Evolutionary conservation across 345 rosid species (phyloP).

Genomic region (Dipteronia sinensis): DNA sequence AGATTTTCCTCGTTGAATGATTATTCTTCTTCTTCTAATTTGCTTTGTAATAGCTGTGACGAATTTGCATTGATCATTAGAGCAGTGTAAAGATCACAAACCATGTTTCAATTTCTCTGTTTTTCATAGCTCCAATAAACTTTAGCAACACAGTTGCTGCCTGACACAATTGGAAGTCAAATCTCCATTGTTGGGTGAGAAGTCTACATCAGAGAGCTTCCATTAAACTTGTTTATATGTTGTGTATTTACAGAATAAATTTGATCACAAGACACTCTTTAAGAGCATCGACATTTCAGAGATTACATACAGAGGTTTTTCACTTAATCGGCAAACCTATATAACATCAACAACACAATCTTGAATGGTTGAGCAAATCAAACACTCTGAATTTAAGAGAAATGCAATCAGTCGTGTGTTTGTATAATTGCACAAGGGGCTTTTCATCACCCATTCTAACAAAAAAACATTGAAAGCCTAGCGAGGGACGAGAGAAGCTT

Average conservation of each 20-base stretch:
- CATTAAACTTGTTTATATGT: too few relatives aligned
- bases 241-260: too few relatives aligned
- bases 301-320: too few relatives aligned
- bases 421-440: slow-evolving; percentile 26
- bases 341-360: background rate
- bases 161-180: background rate
- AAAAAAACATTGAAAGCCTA: slow-evolving; percentile 4
- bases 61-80: too few relatives aligned
- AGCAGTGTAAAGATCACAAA: background rate
- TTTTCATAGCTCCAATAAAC: background rate
- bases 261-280: too few relatives aligned
- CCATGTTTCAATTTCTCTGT: background rate
- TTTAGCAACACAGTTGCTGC: background rate
- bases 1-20: too few relatives aligned
- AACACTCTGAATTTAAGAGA: background rate
- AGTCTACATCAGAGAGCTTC: too few relatives aligned
- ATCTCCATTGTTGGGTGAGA: too few relatives aligned
- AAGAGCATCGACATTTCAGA: too few relatives aligned
- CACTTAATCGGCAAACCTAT: too few relatives aligned
- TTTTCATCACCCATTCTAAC: slow-evolving; percentile 22
- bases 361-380: background rate
- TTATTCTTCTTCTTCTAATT: background rate
- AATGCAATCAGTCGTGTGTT: slow-evolving; percentile 7
- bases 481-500: background rate
- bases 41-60: background rate